Evolutionary conservation across 768 basidiomycete species (phyloP), one percentile per base, ranked within the genome.

Genomic region (Candolleomyces efflorescens): DNA sequence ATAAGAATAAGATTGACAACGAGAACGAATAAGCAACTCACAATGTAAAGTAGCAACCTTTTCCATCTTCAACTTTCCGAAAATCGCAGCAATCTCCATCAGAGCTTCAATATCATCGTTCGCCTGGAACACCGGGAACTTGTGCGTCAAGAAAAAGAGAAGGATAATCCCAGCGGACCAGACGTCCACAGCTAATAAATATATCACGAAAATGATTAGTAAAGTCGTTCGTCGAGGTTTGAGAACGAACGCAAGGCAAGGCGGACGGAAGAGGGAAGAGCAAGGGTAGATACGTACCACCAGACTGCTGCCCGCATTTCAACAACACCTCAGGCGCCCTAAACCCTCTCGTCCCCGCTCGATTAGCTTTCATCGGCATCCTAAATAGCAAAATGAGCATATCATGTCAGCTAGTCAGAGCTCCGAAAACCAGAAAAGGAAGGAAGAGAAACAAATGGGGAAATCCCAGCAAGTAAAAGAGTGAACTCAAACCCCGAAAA

Each of bases 261-360:
- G 32, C 11, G 32, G 32, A 32, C n/a, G n/a, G 5, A 5, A 32
- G 11, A 32, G 32, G 32, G 32, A 32, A 32, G n/a, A n/a, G n/a
- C n/a, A n/a, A n/a, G 23, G 36, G 47, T 48, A 36, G 44, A 39
- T 17, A 73, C 85, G 60, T 63, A 95, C 96, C 92, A 60, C 92
- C 93, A 9, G 86, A 87, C 72, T 99, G 97, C 64, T 93, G 89
- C 3, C 84, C 84, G 64, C 97, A 99, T 70, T 98, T 99, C 41
- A 99, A 70, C 38, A 99, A 72, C 2, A 99, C 96, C 65, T 99
- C 97, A 0, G 97, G 97, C 1, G 97, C 94, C 57, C 97, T 84
- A 69, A 99, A 99, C 0, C 97, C 97, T 65, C 97, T 76, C 12
- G 97, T 99, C 3, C 97, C 97, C 1, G 97, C 97, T 49, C 97